Evolutionary conservation across 495 filamentous ascomycete species (phyloP).

Genomic region (Bacidia gigantensis): DNA sequence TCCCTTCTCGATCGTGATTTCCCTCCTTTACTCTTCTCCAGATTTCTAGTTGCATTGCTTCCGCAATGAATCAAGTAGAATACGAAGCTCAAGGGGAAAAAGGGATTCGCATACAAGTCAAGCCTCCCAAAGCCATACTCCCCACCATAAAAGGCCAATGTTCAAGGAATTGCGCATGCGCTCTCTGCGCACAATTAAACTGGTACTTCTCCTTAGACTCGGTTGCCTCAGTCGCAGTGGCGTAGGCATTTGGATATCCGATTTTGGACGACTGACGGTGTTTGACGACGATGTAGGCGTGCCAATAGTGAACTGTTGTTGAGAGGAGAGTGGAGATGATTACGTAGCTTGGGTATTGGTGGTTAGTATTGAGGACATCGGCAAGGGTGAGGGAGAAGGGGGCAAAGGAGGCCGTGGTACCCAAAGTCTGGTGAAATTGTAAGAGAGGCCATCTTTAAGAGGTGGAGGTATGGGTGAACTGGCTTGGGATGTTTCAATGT

Average conservation of each 20-base stretch:
- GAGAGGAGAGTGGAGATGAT: constrained; percentile 47
- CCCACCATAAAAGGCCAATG: constrained; percentile 45
- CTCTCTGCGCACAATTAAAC: constrained; percentile 60
- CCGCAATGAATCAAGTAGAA: too few species aligned
- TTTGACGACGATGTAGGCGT: constrained; percentile 30
- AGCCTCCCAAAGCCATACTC: constrained; percentile 37
- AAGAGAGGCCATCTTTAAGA: constrained; percentile 18
- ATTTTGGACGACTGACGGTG: constrained; percentile 43
- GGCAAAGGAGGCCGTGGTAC: constrained; percentile 16
- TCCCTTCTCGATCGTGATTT: constrained; percentile 17
- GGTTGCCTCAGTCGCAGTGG: constrained; percentile 42
- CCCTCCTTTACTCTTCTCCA: too few species aligned
- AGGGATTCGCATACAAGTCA: constrained; percentile 6
- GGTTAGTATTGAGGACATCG: not conserved
- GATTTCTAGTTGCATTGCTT: too few species aligned
- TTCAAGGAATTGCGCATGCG: constrained; percentile 59
- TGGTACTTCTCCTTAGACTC: constrained; percentile 35
- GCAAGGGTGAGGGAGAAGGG: not conserved
- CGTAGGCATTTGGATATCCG: constrained; percentile 52
- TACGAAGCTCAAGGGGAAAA: not conserved
- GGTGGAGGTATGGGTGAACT: too few species aligned
- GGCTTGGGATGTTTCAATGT: too few species aligned
- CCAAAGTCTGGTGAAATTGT: constrained; percentile 37
- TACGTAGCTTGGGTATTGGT: constrained; percentile 32
- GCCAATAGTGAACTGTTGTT: constrained; percentile 34